phyloP scores from a whole-genome alignment of 2,329 filamentous ascomycete species.

The Xylariaceae sp. region DNA sequence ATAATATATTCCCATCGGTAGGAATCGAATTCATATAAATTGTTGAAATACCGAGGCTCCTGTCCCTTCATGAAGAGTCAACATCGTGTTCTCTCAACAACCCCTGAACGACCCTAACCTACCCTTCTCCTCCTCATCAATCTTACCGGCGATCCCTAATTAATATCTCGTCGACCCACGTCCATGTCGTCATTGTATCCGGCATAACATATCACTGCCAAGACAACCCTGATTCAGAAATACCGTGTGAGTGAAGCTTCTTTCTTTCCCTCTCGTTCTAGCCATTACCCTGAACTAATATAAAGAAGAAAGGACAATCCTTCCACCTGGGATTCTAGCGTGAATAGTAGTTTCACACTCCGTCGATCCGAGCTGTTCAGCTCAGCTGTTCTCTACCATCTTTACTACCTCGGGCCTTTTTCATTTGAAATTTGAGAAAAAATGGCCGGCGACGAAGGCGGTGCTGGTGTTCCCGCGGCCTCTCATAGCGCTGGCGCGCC shows the following conservation, averaged over 20 bases:
- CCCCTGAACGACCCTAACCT: background rate
- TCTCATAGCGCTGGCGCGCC: slow-evolving; percentile 6
- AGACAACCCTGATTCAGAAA: too few relatives aligned
- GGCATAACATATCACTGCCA: too few relatives aligned
- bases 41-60: background rate
- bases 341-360: too few relatives aligned
- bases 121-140: background rate
- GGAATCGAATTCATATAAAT: background rate
- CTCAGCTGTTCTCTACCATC: too few relatives aligned
- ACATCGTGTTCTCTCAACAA: background rate
- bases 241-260: too few relatives aligned
- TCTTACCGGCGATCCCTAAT: background rate
- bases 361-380: too few relatives aligned
- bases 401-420: too few relatives aligned
- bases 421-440: slow-evolving; percentile 1
- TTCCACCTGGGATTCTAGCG: too few relatives aligned
- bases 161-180: background rate
- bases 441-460: slow-evolving; percentile 27
- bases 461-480: background rate
- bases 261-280: too few relatives aligned
- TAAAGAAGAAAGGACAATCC: too few relatives aligned
- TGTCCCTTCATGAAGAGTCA: background rate
- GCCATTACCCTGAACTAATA: too few relatives aligned
- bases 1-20: too few relatives aligned
- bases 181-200: background rate